These are phyloP conservation scores for Botrytis aclada DNA, from an alignment of 2,329 filamentous ascomycete genomes.

Conservation along the genomic window DNA sequence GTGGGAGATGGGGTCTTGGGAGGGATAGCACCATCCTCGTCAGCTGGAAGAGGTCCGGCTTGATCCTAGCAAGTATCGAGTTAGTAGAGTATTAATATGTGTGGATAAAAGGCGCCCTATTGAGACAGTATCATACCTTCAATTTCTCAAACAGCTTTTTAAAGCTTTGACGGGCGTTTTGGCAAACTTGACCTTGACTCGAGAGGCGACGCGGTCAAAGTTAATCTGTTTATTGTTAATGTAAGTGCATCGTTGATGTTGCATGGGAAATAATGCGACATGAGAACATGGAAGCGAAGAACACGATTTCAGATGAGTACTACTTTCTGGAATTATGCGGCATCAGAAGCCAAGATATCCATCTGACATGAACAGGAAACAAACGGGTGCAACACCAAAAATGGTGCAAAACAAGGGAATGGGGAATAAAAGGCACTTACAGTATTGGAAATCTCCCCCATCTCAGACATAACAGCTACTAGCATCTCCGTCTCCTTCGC, in stretches of 20 bases:
- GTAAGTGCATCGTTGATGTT: background rate
- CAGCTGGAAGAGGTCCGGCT: background rate
- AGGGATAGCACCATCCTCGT: background rate
- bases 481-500: slow-evolving; percentile 22
- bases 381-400: background rate
- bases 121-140: background rate
- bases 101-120: background rate
- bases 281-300: background rate
- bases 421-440: background rate
- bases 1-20: background rate
- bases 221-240: slow-evolving; percentile 35
- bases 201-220: slow-evolving; percentile 42
- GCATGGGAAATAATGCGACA: background rate
- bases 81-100: background rate
- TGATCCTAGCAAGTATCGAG: background rate
- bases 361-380: background rate
- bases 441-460: slow-evolving; percentile 23
- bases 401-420: background rate
- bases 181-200: slow-evolving; percentile 42
- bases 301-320: background rate
- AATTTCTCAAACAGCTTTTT: slow-evolving; percentile 31
- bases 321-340: too few relatives aligned
- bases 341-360: background rate
- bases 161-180: slow-evolving; percentile 37
- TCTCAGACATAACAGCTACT: slow-evolving; percentile 20